Evolutionary conservation across 257 asterid genomes (phyloP).

Genomic region (Paraleonurus japonicus): DNA sequence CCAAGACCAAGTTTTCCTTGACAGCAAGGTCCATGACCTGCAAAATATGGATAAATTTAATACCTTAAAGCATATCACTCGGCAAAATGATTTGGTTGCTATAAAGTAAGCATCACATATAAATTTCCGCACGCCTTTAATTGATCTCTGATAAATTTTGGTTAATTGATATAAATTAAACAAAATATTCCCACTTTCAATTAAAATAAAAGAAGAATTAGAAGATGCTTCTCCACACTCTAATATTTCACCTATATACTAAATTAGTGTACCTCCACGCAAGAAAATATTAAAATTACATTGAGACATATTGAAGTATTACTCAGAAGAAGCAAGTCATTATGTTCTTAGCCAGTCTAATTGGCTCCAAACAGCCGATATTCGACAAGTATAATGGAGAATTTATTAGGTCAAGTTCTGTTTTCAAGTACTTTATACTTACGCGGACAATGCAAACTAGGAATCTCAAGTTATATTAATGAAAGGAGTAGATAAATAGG

Average conservation of each 20-base stretch:
- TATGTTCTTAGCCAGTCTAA: not conserved
- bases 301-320: not conserved
- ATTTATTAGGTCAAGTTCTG: too few species aligned
- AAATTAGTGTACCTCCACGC: not conserved
- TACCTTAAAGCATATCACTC: conserved; percentile 16
- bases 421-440: not conserved
- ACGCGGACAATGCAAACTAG: not conserved
- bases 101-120: conserved; percentile 2
- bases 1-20: conserved; percentile 53
- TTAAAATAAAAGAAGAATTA: not conserved
- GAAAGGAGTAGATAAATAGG: not conserved
- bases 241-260: not conserved
- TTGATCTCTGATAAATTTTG: not conserved
- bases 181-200: not conserved
- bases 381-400: not conserved
- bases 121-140: not conserved
- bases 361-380: not conserved
- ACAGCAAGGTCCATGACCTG: conserved; percentile 76
- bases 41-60: conserved; percentile 12
- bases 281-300: not conserved
- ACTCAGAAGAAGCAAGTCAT: not conserved
- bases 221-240: not conserved
- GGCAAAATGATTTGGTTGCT: not conserved
- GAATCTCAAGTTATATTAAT: not conserved
- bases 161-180: too few species aligned